These are phyloP conservation scores for Yarrowia sp. DNA, from an alignment of 805 yeast genomes.

Conservation along the genomic window DNA sequence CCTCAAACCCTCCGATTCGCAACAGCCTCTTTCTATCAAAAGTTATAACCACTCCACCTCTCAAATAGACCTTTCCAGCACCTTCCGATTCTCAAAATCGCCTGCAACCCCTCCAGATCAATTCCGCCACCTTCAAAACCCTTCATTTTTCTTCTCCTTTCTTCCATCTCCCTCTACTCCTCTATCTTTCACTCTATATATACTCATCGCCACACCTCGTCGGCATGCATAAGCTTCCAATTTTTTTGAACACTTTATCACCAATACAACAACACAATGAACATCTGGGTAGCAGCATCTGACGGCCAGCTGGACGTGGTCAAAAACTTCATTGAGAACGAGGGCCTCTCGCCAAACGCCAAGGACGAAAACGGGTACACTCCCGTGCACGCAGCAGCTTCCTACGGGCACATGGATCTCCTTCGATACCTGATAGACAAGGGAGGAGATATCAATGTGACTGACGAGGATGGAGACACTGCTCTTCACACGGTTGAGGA, in stretches of 20 bases:
- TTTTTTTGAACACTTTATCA: not conserved
- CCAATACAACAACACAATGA: conserved; percentile 46
- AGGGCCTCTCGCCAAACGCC: conserved; percentile 66
- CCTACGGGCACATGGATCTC: conserved; percentile 82
- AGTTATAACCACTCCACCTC: too few species aligned
- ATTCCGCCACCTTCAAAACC: too few species aligned
- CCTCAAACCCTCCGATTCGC: too few species aligned
- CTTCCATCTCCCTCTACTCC: too few species aligned
- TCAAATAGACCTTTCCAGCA: too few species aligned
- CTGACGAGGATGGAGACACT: conserved; percentile 91
- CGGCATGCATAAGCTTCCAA: not conserved
- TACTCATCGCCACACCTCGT: too few species aligned
- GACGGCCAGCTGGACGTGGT: conserved; percentile 75
- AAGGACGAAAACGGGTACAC: conserved; percentile 95
- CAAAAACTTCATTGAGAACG: conserved; percentile 59
- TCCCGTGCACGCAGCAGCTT: conserved; percentile 96
- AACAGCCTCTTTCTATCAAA: too few species aligned
- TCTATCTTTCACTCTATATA: too few species aligned
- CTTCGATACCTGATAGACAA: conserved; percentile 60
- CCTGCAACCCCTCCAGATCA: too few species aligned
- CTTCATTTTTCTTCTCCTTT: too few species aligned
- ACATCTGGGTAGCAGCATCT: conserved; percentile 95
- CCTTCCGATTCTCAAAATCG: too few species aligned
- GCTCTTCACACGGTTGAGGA: conserved; percentile 93
- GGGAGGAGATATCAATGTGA: conserved; percentile 83